These are phyloP conservation scores for Termitomyces sp. DNA, from an alignment of 768 basidiomycete species.

Conservation along the genomic window DNA sequence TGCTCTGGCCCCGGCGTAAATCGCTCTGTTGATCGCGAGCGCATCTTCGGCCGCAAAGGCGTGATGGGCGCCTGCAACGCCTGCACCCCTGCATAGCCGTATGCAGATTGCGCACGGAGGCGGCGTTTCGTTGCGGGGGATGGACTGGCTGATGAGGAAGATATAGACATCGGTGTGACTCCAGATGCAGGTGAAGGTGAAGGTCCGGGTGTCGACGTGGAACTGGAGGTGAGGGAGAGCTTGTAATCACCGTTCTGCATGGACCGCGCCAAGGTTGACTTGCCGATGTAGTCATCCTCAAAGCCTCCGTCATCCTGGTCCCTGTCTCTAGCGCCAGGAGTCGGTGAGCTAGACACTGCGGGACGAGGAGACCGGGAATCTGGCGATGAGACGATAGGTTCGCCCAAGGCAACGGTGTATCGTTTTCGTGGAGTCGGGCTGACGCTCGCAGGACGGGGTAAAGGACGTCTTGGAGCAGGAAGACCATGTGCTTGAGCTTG, in stretches of 20 bases:
- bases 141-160: slow-evolving; percentile 17
- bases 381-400: slow-evolving; percentile 51
- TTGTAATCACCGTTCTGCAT: slow-evolving; percentile 22
- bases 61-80: slow-evolving; percentile 20
- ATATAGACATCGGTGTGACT: neutral
- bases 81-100: slow-evolving; percentile 36
- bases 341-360: slow-evolving; percentile 29
- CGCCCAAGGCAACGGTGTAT: slow-evolving; percentile 82
- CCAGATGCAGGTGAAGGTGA: neutral
- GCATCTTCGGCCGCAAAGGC: slow-evolving; percentile 30
- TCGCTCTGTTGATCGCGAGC: slow-evolving; percentile 38
- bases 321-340: slow-evolving; percentile 22
- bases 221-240: neutral
- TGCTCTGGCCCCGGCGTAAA: slow-evolving; percentile 17
- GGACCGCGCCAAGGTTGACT: slow-evolving; percentile 32
- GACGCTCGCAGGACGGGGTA: slow-evolving; percentile 47
- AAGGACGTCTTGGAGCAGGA: slow-evolving; percentile 36
- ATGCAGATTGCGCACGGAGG: slow-evolving; percentile 56
- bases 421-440: slow-evolving; percentile 77
- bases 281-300: slow-evolving; percentile 62
- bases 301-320: slow-evolving; percentile 37
- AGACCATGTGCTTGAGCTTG: slow-evolving; percentile 22
- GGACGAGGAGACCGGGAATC: slow-evolving; percentile 16
- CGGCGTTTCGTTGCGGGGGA: slow-evolving; percentile 28
- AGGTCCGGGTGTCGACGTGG: neutral